A percentile compares a stretch with the other conserved stretches of the same genome.
Conservation (phyloP, 371 early-diverging fungal species). For the Capniomyces stellatus region DNA sequence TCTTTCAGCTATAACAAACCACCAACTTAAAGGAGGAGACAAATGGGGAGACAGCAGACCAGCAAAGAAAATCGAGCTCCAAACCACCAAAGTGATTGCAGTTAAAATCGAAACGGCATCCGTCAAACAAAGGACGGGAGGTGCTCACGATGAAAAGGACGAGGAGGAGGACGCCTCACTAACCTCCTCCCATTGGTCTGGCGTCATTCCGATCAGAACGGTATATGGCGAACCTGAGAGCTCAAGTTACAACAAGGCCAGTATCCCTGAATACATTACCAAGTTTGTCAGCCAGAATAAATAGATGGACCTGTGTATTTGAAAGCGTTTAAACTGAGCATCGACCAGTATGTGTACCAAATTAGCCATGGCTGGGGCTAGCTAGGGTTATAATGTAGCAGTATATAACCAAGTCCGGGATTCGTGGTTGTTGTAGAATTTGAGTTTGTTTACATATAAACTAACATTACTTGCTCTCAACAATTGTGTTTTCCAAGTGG, state of each 20-base stretch:
- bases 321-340: neutral
- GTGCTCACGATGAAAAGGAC: neutral
- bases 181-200: neutral
- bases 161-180: neutral
- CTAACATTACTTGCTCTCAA: too few species aligned
- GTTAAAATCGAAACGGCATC: neutral
- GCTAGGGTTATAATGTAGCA: too few species aligned
- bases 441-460: too few species aligned
- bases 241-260: neutral
- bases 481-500: too few species aligned
- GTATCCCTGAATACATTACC: neutral
- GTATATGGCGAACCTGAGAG: neutral
- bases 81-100: neutral
- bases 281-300: neutral
- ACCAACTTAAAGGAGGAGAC: neutral
- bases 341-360: neutral
- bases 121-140: neutral
- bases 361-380: too few species aligned
- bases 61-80: neutral
- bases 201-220: neutral
- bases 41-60: conserved; percentile 1
- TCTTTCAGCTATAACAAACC: neutral
- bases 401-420: too few species aligned
- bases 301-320: neutral
- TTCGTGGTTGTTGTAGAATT: too few species aligned